Conservation (phyloP, 345 rosid species). For the Turnera subulata region DNA sequence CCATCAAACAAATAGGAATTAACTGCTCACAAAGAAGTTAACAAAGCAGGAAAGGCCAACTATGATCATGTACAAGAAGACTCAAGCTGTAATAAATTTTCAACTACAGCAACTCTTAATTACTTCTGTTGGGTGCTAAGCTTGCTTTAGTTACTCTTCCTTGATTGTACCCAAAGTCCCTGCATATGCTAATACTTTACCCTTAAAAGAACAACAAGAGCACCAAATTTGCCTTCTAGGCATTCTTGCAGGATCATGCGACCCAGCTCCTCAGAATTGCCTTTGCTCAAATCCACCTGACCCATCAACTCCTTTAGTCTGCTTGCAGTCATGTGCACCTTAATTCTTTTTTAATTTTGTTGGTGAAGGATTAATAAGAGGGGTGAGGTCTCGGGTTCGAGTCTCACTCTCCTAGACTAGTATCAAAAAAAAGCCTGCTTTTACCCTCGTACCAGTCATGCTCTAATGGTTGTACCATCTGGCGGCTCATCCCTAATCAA, state of each 20-base stretch:
- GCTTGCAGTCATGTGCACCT: conserved; percentile 12
- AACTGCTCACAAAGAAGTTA: no score
- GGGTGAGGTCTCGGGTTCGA: no score
- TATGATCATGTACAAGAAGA: no score
- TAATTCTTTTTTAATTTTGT: conserved; percentile 15
- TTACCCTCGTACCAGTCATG: not conserved
- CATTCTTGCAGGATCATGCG: conserved; percentile 21
- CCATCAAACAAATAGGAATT: no score
- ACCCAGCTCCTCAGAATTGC: conserved; percentile 15
- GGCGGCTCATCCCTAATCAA: conserved; percentile 6
- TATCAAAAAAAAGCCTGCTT: not conserved
- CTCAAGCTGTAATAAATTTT: no score
- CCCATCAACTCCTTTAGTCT: conserved; percentile 24
- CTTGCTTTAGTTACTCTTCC: conserved; percentile 25
- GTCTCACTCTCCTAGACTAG: no score
- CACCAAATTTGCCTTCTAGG: conserved; percentile 20
- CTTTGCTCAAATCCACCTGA: conserved; percentile 11
- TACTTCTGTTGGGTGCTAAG: no score
- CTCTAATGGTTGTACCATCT: conserved; percentile 7
- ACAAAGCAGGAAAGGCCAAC: no score
- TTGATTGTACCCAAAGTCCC: conserved; percentile 10
- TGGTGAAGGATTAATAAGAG: not conserved
- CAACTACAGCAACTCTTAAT: no score
- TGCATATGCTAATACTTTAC: not conserved
- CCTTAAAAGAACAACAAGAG: conserved; percentile 1